Evolutionary conservation across 192 early-diverging fungal genomes (phyloP).

Genomic region (Entomortierella beljakovae): DNA sequence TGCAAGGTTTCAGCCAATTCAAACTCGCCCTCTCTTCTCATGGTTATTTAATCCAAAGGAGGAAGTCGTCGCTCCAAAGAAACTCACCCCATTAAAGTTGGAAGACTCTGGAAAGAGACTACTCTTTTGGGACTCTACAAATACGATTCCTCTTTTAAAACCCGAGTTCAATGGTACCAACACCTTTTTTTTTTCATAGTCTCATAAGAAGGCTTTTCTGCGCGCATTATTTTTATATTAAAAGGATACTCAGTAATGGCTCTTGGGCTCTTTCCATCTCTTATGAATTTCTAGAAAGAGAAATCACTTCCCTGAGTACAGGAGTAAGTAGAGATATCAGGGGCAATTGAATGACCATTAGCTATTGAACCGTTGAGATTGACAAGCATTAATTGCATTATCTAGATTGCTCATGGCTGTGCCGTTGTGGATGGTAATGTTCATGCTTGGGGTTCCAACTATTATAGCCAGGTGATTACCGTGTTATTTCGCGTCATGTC

Average conservation of each 20-base stretch:
- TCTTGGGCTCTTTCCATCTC: background rate
- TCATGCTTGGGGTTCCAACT: constrained; percentile 54
- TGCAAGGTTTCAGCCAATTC: background rate
- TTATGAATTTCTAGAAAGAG: constrained; percentile 3
- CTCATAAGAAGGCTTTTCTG: no score
- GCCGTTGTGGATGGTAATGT: constrained; percentile 46
- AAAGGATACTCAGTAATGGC: background rate
- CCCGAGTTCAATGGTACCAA: constrained; percentile 49
- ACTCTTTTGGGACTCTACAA: constrained; percentile 50
- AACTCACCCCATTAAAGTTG: constrained; percentile 26
- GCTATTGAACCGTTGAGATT: no score
- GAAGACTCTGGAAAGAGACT: constrained; percentile 24
- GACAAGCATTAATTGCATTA: background rate
- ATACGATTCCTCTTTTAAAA: constrained; percentile 33
- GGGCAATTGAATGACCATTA: background rate
- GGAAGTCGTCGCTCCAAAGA: constrained; percentile 28
- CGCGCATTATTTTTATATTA: no score
- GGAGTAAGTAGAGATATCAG: constrained; percentile 23
- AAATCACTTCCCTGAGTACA: constrained; percentile 33
- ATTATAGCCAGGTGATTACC: constrained; percentile 39
- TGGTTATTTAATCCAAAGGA: constrained; percentile 53
- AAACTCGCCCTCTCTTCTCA: constrained; percentile 31
- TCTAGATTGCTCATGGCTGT: constrained; percentile 43
- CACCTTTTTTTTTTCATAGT: background rate
- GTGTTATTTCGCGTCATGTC: background rate